Evolutionary conservation across 2,329 filamentous ascomycete species (phyloP).

Genomic region (Aspergillus carbonarius): DNA sequence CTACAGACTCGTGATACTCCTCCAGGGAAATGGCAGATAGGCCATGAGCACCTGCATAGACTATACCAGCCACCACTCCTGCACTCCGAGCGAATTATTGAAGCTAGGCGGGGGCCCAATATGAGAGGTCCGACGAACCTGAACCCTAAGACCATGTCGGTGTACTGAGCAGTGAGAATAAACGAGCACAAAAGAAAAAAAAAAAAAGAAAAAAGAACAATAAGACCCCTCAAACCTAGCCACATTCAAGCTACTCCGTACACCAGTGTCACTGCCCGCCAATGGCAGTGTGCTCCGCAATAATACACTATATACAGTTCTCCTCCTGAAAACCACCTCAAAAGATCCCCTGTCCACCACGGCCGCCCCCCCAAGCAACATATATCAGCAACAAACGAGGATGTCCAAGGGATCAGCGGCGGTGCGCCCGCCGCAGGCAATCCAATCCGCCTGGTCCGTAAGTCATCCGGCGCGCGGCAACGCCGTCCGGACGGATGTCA

Average conservation of each 20-base stretch:
- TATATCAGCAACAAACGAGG: background rate
- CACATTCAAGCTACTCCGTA: background rate
- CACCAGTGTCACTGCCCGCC: background rate
- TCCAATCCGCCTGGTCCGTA: background rate
- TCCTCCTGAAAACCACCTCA: background rate
- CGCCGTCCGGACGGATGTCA: background rate
- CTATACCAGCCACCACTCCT: too few relatives aligned
- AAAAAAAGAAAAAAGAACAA: too few relatives aligned
- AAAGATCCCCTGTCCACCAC: background rate
- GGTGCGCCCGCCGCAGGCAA: background rate
- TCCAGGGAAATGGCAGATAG: too few relatives aligned
- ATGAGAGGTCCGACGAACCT: too few relatives aligned
- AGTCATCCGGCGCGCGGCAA: background rate
- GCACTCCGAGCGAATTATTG: too few relatives aligned
- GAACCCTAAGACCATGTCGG: too few relatives aligned
- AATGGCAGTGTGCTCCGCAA: conserved; percentile 1
- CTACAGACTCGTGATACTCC: too few relatives aligned
- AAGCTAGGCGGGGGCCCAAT: too few relatives aligned
- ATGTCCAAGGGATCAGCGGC: background rate
- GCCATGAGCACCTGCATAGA: too few relatives aligned
- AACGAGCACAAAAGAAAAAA: too few relatives aligned
- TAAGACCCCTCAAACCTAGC: background rate
- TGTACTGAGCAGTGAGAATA: too few relatives aligned
- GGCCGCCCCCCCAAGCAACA: background rate
- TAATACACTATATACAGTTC: conserved; percentile 9